Evolutionary conservation across 1,284 basidiomycete genomes (phyloP), one percentile per base, ranked within the genome.

Genomic region (Ceratobasidium sp.): DNA sequence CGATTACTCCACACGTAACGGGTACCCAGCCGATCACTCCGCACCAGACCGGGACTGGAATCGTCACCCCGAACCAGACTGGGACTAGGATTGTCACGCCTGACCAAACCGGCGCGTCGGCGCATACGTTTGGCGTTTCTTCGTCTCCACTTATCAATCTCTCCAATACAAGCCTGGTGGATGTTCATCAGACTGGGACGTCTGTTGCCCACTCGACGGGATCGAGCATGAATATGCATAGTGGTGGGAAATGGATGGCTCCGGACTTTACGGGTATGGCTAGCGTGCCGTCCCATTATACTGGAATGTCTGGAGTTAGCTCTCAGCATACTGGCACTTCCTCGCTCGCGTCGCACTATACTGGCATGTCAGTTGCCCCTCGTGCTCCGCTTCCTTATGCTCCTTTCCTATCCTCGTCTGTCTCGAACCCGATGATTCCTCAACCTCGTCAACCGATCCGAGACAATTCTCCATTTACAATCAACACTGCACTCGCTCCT

Each of bases 381-480:
- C 64, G 64, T 9, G 64, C 50, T 21, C 64, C 64, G 1, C 64
- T 67, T 18, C 39, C 64, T 21, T 67, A 67, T 21, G 64, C 64
- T 2, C 52, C 64, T 34, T 67, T 67, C 52, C 64, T 57, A 53
- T 41, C 39, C 26, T 39, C 67, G 21, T 70, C 67, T 4, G 23
- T 43, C 14, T 14, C 41, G 6, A 32, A 23, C 23, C 23, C 30
- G 61, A 34, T 4, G 23, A 32, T 23, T 3, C 67, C 67, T 26
- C 67, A 70, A 21, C 67, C 67, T 23, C 67, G 67, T 18, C 67
- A 70, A 28, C 67, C 67, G 16, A 16, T 70, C 16, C 52, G 53
- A 48, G 67, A 70, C 23, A 46, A 52, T 9, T 23, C 67, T 2
- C 45, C 46, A 14, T 67, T 67, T 43, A 28, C 32, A 26, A 36